Conservation (phyloP, 495 filamentous ascomycete genomes). For the Copromyces sp. region DNA sequence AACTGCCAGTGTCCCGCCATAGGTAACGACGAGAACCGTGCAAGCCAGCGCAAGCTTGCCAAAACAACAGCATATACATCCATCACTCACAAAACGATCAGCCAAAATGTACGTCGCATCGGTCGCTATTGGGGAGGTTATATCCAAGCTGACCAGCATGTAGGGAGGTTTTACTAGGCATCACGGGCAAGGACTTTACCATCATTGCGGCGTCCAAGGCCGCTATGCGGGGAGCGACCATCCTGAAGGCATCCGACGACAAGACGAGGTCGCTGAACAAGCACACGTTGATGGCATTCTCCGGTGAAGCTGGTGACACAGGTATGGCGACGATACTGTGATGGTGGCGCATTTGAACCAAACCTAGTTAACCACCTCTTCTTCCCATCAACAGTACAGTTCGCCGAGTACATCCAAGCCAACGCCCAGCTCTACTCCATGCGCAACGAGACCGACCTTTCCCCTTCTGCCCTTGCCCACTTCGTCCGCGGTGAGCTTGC, state of each 20-base stretch:
- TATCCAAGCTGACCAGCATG: slow-evolving; percentile 1
- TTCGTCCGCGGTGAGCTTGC: slow-evolving; percentile 92
- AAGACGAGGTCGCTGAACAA: slow-evolving; percentile 88
- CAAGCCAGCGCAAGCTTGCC: background rate
- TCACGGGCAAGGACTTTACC: slow-evolving; percentile 98
- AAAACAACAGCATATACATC: background rate
- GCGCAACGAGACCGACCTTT: slow-evolving; percentile 88
- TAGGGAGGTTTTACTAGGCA: slow-evolving; percentile 96
- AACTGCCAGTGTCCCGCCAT: background rate
- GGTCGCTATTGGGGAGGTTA: background rate
- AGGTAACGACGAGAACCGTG: slow-evolving; percentile 1
- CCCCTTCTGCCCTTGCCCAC: slow-evolving; percentile 75
- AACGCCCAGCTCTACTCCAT: slow-evolving; percentile 97
- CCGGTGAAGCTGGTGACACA: slow-evolving; percentile 93
- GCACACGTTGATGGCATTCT: slow-evolving; percentile 92
- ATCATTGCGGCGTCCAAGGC: slow-evolving; percentile 96
- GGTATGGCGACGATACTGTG: slow-evolving; percentile 39
- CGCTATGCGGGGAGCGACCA: slow-evolving; percentile 89
- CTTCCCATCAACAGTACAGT: slow-evolving; percentile 61
- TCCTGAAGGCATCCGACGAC: slow-evolving; percentile 93
- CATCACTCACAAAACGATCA: background rate
- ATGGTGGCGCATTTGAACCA: slow-evolving; percentile 1
- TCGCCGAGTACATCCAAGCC: slow-evolving; percentile 97
- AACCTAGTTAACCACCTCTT: background rate
- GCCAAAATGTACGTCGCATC: slow-evolving; percentile 24